Evolutionary conservation across 345 rosid species (phyloP), one percentile per base, ranked within the genome.

Genomic region (Syzygium grande): DNA sequence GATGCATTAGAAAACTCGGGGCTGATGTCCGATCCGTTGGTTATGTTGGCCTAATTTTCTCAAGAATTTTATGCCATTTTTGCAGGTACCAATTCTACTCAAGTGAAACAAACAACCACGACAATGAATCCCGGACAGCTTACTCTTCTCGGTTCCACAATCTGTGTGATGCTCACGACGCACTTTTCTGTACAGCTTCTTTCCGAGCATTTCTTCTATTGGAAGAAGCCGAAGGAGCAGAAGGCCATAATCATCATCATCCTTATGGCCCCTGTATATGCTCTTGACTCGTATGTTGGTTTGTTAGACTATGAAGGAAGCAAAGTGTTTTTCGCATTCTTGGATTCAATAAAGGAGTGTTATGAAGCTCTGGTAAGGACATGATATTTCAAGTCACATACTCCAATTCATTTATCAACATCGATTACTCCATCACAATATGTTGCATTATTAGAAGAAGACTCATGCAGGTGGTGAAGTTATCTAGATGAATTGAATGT

Each of bases 151-250:
- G 94, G 97, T 87, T 92, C 97, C 1, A 98, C 92, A 19, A 85
- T 94, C 63, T 95, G 94, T 61, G 96, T 92, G 58, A 88, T 96
- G 96, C 88, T 92, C n/a, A 91, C 98, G 2, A 84, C 94, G 94
- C 94, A 94, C 89, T 95, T 96, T 90, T 95, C 99, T 27, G 43
- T 94, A 58, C 97, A 96, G 93, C 96, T 98, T 25, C 86, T 95
- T 8, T 94, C 94, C 0, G 97, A 97, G 89, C 99, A 97, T 92
- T 92, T 96, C 25, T 92, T 92, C 90, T 94, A 95, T 91, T 97
- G 99, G 99, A 96, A 95, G 89, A 97, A 95, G 88, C 98, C 99
- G 0, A 98, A 96, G 91, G 99, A 98, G 89, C 99, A 98, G 87
- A 96, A 96, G 92, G 99, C 99, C 16, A 98, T 98, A 52, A n/a